phyloP scores from a whole-genome alignment of 164 flowering plant genomes.

The Cinnamomum micranthum region DNA sequence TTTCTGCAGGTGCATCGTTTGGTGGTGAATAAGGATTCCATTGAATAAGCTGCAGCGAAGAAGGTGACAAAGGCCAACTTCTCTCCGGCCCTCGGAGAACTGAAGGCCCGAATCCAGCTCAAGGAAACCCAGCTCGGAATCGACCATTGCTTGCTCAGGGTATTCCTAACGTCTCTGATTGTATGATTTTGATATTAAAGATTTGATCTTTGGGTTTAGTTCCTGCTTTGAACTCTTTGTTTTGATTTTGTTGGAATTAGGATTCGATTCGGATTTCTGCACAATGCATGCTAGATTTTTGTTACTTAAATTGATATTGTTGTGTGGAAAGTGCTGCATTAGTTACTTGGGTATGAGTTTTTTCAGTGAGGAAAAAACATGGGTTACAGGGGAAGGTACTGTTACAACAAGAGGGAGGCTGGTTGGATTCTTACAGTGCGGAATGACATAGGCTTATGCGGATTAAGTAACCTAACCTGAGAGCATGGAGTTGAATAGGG shows the following conservation, averaged over 20 bases:
- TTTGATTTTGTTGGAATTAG: too few relatives aligned
- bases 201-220: not conserved
- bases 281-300: too few relatives aligned
- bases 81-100: slow-evolving; percentile 30
- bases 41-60: slow-evolving; percentile 23
- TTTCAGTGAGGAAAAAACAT: not conserved
- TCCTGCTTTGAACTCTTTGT: not conserved
- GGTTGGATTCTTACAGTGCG: too few relatives aligned
- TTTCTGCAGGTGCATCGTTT: too few relatives aligned
- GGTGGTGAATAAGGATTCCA: too few relatives aligned
- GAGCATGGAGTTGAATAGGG: too few relatives aligned
- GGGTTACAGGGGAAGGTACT: too few relatives aligned
- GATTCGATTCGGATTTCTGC: too few relatives aligned
- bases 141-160: slow-evolving; percentile 89
- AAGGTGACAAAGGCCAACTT: slow-evolving; percentile 71
- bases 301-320: not conserved
- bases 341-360: not conserved
- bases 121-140: slow-evolving; percentile 77
- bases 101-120: slow-evolving; percentile 41
- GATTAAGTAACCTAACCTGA: too few relatives aligned
- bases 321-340: not conserved
- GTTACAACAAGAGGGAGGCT: too few relatives aligned
- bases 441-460: too few relatives aligned
- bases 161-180: slow-evolving; percentile 6
- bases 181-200: not conserved